Base-by-base conservation (phyloP, 305 asterid species). In the Fraxinus angustifolia region DNA sequence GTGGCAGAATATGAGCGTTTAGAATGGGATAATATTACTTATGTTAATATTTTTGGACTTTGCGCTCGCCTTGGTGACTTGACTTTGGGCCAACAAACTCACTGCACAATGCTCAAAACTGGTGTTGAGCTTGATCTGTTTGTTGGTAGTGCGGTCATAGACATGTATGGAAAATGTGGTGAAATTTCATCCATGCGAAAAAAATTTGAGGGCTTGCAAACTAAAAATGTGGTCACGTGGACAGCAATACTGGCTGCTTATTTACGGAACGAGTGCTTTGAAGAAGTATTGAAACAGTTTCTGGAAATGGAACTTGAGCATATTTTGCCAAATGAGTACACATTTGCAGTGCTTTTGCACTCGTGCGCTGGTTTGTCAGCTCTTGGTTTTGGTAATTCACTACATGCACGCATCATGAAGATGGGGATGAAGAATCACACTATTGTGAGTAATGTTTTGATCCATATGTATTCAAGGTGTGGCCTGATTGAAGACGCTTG, bases 141-240 rank as follows among this genome's bases (percentile, higher is more conserved):
- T 76, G 81, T 92, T 11, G 90, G 90, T 33, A 90, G 93, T 45
- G 88, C 95, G 12, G 79, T 88, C 1, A 79, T 91, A 34, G 98
- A 93, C 82, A 91, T 92, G 93, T 93, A 95, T 33, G 97, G 99
- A 30, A 93, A 93, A 87, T 93, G 96, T 76, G 90, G 94, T 28
- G 90, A 90, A 28, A 76, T 92, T 78, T 82, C 31, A 3, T 78
- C 70, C 7, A 88, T 90, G 82, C 86, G 89, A 82, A 81, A 80
- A 42, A 78, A 83, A 60, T 95, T 92, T 40, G 71, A 87, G 53
- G 72, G 80, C 6, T 83, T 89, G 83, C 71, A 79, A 14, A 40
- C 45, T 73, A 92, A 85, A 65, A 93, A 90, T 38, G 93, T 90
- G 82, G 97, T 91, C 68, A 86, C 92, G 0, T 93, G 97, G 97